Evolutionary conservation across 192 early-diverging fungal species (phyloP).

Genomic region (Backusella luteola): DNA sequence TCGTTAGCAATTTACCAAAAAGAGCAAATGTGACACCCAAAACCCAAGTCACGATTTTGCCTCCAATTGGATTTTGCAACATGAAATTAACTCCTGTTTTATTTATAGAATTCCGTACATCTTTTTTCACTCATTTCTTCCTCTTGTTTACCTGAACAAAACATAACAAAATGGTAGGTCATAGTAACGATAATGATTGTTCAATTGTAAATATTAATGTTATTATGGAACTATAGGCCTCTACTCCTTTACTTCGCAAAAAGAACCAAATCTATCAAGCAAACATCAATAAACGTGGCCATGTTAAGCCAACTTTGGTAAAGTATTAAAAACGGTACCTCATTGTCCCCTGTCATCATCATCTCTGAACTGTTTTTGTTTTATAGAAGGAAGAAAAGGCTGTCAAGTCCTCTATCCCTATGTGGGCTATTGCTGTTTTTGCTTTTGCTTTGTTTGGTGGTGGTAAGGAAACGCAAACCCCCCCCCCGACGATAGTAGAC

Average conservation of each 20-base stretch:
- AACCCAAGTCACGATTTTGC: background rate
- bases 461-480: slow-evolving; percentile 2
- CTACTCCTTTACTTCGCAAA: slow-evolving; percentile 33
- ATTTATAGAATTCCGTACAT: background rate
- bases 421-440: slow-evolving; percentile 20
- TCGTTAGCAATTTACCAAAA: background rate
- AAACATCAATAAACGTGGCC: slow-evolving; percentile 36
- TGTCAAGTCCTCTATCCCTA: slow-evolving; percentile 16
- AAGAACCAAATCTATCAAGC: slow-evolving; percentile 37
- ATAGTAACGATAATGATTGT: background rate
- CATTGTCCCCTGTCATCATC: background rate
- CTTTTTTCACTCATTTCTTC: background rate
- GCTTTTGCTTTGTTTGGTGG: slow-evolving; percentile 13
- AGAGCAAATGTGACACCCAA: background rate
- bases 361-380: background rate
- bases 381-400: slow-evolving; percentile 24
- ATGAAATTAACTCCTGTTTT: background rate
- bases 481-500: no score
- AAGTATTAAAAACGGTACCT: background rate
- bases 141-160: background rate
- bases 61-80: slow-evolving; percentile 2
- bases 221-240: slow-evolving; percentile 11
- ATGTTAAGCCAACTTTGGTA: slow-evolving; percentile 35
- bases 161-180: slow-evolving; percentile 4
- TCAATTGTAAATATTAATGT: background rate